Base-by-base conservation (phyloP, 768 basidiomycete species). In the Pleurotus platypus region DNA sequence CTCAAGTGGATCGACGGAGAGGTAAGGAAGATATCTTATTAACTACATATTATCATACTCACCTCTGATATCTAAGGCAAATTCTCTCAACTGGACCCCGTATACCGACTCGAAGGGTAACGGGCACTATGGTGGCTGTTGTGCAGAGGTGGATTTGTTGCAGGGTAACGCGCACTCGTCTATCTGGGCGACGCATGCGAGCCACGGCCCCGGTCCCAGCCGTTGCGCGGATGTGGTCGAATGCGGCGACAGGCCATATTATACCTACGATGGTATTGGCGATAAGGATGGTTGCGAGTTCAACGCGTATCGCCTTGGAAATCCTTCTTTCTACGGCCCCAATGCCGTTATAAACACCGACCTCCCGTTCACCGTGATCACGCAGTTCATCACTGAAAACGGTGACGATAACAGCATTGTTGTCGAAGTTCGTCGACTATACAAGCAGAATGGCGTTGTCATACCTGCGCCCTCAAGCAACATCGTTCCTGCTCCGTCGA, bases 281-380 rank as follows among this genome's bases (percentile, higher is more conserved):
- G 77, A 78, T 64, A 64, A 66, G 56, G 73, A 73, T 60, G 77
- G 78, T 46, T 78, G 78, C 67, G 78, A 78, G 60, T 79, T 77
- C 75, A 79, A 78, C 71, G 16, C 51, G 9, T 54, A 54, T 22
- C 51, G 51, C 20, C 51, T 54, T 13, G 51, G 51, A 22, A 54
- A 63, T 62, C 51, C 64, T 56, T 56, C 60, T 49, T 78, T 77
- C 72, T 71, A 70, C 65, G 77, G 77, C 15, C 60, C 63, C n/a
- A 71, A 72, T 55, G 51, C 60, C 59, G 75, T 69, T 56, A 69
- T 78, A 68, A 68, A 78, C 67, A 74, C 76, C 57, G 64, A 49
- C 62, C 53, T 59, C 35, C 63, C 61, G 49, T 70, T 77, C 68
- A 77, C 75, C 51, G 69, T 75, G 59, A 75, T 74, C n/a, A 56